phyloP scores from a whole-genome alignment of 164 flowering plant genomes.

The Platanus orientalis region DNA sequence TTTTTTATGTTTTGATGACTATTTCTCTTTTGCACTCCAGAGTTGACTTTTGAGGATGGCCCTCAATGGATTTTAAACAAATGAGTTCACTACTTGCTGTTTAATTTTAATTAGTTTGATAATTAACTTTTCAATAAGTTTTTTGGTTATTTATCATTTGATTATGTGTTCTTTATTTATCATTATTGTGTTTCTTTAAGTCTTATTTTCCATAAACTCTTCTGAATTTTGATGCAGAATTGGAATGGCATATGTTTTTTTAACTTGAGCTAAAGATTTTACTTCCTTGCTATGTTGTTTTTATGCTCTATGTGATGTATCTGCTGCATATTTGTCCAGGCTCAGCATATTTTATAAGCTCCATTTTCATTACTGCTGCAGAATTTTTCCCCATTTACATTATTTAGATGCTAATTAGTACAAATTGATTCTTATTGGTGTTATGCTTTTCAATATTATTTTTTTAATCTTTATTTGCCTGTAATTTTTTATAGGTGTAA shows the following conservation, averaged over 20 bases:
- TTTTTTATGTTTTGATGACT: neutral
- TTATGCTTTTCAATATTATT: neutral
- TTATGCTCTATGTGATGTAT: neutral
- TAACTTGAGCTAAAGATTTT: neutral
- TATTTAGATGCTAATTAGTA: neutral
- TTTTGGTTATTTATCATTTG: neutral
- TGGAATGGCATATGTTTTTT: neutral
- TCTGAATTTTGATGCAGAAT: neutral
- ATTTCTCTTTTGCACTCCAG: neutral
- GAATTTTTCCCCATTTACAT: neutral
- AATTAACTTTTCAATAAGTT: neutral
- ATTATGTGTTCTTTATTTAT: neutral
- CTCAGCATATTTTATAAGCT: neutral
- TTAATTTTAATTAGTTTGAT: neutral
- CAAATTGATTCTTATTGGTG: neutral
- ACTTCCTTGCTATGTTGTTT: neutral
- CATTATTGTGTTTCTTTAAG: neutral
- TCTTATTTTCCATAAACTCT: neutral
- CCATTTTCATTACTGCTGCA: neutral
- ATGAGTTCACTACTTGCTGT: neutral
- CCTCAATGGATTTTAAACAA: neutral
- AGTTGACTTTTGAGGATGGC: too few relatives aligned
- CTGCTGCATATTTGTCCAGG: neutral
- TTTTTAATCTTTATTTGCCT: constrained; percentile 1
- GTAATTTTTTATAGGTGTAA: constrained; percentile 61